These are phyloP conservation scores for Moringa oleifera DNA, from an alignment of 345 rosid species.

Conservation along the genomic window DNA sequence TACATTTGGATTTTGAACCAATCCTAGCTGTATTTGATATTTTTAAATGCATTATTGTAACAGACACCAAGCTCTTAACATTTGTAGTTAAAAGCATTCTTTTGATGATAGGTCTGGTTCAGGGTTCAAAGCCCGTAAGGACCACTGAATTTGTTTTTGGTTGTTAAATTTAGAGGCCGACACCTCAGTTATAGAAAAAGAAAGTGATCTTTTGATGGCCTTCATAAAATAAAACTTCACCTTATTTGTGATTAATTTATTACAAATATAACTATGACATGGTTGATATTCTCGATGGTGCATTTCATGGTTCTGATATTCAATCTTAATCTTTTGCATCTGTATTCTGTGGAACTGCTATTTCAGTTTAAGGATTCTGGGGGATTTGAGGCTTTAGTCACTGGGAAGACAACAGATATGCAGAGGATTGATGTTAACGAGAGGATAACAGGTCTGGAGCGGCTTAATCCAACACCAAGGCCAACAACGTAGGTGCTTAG, in stretches of 20 bases:
- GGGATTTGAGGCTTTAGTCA: slow-evolving; percentile 75
- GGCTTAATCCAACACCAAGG: slow-evolving; percentile 85
- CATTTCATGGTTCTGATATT: slow-evolving; percentile 9
- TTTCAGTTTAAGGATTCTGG: slow-evolving; percentile 89
- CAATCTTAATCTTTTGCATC: slow-evolving; percentile 3
- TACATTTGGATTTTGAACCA: too few relatives aligned
- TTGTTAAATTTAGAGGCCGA: too few relatives aligned
- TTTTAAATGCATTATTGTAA: too few relatives aligned
- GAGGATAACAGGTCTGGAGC: slow-evolving; percentile 76
- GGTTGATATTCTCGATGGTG: neutral
- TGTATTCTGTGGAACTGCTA: neutral
- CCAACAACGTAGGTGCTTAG: slow-evolving; percentile 79
- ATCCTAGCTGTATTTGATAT: too few relatives aligned
- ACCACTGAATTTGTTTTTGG: too few relatives aligned
- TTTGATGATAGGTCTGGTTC: too few relatives aligned
- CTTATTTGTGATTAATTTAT: neutral
- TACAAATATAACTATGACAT: neutral
- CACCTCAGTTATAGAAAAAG: too few relatives aligned
- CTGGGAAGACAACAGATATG: slow-evolving; percentile 61
- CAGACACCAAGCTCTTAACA: too few relatives aligned
- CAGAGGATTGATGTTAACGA: slow-evolving; percentile 91
- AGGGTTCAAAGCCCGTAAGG: too few relatives aligned
- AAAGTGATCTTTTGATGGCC: too few relatives aligned
- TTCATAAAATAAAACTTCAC: too few relatives aligned
- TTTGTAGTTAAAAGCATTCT: too few relatives aligned